Percentiles rank a stretch among this genome's conserved stretches.
Evolutionary conservation across 2,329 filamentous ascomycete genomes (phyloP).

Genomic region (Chaetoscypha palmicola): DNA sequence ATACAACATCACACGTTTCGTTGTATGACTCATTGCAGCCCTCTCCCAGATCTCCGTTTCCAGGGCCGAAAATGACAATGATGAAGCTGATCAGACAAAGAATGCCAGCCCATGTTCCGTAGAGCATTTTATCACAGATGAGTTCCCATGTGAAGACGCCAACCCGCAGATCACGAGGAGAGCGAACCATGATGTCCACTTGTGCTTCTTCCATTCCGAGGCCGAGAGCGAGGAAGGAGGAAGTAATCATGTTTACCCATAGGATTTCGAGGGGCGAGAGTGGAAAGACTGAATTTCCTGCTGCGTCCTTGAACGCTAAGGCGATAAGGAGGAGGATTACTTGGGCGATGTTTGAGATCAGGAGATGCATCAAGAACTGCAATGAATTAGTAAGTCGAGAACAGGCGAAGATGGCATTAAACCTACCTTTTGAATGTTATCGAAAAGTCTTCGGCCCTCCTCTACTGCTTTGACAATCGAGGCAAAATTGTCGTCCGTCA

Average conservation of each 20-base stretch:
- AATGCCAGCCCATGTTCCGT: conserved; percentile 56
- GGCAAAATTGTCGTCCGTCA: conserved; percentile 66
- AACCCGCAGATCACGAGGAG: conserved; percentile 52
- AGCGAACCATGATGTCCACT: conserved; percentile 59
- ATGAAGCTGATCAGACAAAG: conserved; percentile 56
- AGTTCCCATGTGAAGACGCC: conserved; percentile 60
- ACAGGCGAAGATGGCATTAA: too few relatives aligned
- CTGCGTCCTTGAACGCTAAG: conserved; percentile 58
- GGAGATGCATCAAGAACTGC: conserved; percentile 55
- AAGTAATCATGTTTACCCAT: conserved; percentile 71
- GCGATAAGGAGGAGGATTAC: conserved; percentile 62
- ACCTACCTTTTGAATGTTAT: conserved; percentile 63
- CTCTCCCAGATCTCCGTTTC: conserved; percentile 46
- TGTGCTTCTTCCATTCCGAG: conserved; percentile 64
- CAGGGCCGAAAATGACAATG: conserved; percentile 48
- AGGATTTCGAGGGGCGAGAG: conserved; percentile 67
- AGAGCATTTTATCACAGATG: conserved; percentile 59
- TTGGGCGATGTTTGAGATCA: conserved; percentile 66
- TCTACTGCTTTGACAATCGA: conserved; percentile 65
- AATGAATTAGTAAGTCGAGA: neutral
- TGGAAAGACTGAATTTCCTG: conserved; percentile 57
- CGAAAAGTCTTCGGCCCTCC: conserved; percentile 68
- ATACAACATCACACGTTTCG: conserved; percentile 47
- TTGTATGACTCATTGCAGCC: conserved; percentile 52
- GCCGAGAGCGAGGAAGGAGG: conserved; percentile 63